A percentile compares a stretch with the other conserved stretches of the same genome.
Conservation (phyloP, 1,139 yeast genomes). For the Taphrina deformans region DNA sequence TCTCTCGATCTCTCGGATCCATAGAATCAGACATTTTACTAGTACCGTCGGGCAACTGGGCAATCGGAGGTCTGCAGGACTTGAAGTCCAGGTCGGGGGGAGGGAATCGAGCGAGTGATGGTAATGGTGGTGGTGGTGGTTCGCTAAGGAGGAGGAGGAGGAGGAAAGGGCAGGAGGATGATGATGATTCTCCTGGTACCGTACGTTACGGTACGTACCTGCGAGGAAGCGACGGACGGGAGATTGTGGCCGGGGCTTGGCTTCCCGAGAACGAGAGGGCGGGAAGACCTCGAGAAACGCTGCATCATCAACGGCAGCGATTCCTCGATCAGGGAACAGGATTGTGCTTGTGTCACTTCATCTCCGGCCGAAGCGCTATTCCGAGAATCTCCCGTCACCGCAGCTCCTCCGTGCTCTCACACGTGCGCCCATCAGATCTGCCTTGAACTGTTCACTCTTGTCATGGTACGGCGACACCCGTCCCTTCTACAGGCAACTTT, state of each 20-base stretch:
- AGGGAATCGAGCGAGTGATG: neutral
- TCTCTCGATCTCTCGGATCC: conserved; percentile 27
- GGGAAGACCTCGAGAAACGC: too few relatives aligned
- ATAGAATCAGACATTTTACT: conserved; percentile 4
- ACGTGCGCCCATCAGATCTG: neutral
- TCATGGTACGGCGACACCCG: too few relatives aligned
- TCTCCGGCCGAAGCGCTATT: neutral
- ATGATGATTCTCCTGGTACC: too few relatives aligned
- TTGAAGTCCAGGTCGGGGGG: too few relatives aligned
- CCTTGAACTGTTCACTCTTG: too few relatives aligned
- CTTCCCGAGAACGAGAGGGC: too few relatives aligned
- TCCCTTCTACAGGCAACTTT: too few relatives aligned
- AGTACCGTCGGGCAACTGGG: too few relatives aligned
- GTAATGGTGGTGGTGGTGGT: neutral
- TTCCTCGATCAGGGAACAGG: neutral
- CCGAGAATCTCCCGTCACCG: neutral
- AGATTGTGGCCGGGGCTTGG: neutral
- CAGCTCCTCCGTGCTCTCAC: neutral
- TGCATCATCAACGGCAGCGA: neutral
- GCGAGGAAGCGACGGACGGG: neutral
- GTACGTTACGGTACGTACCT: neutral
- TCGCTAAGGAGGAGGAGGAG: neutral
- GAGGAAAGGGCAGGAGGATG: neutral
- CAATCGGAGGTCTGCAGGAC: too few relatives aligned
- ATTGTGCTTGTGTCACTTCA: neutral